phyloP scores from a whole-genome alignment of 2,329 filamentous ascomycete species.

The Periglandula ipomoeae region DNA sequence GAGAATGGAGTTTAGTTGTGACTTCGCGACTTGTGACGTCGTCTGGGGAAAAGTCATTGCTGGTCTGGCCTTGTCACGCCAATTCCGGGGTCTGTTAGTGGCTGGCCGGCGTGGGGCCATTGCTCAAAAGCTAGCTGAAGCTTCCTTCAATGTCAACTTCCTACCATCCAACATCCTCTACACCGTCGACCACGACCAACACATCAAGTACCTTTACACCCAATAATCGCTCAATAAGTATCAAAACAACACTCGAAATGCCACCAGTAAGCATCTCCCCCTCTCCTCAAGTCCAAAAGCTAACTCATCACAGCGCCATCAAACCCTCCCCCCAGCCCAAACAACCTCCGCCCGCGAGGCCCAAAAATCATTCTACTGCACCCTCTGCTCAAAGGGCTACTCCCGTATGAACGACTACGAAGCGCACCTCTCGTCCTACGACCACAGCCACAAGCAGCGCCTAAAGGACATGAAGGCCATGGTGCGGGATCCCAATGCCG shows the following conservation, averaged over 20 bases:
- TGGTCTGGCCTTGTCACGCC: not conserved
- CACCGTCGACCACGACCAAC: too few species aligned
- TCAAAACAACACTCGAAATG: too few species aligned
- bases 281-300: conserved; percentile 37
- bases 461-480: conserved; percentile 83
- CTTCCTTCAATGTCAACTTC: too few species aligned
- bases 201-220: too few species aligned
- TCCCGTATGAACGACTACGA: conserved; percentile 94
- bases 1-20: too few species aligned
- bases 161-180: not conserved
- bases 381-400: conserved; percentile 89
- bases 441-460: conserved; percentile 89
- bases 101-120: not conserved
- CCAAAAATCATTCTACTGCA: conserved; percentile 72
- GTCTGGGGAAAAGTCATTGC: not conserved
- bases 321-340: conserved; percentile 49
- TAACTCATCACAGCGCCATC: conserved; percentile 37
- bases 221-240: too few species aligned
- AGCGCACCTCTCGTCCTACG: conserved; percentile 86
- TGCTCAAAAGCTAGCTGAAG: not conserved
- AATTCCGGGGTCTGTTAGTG: not conserved
- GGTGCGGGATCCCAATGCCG: conserved; percentile 60
- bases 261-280: conserved; percentile 38
- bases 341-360: conserved; percentile 63
- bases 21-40: not conserved